Evolutionary conservation across 345 rosid genomes (phyloP).

Genomic region (Hevea brasiliensis): DNA sequence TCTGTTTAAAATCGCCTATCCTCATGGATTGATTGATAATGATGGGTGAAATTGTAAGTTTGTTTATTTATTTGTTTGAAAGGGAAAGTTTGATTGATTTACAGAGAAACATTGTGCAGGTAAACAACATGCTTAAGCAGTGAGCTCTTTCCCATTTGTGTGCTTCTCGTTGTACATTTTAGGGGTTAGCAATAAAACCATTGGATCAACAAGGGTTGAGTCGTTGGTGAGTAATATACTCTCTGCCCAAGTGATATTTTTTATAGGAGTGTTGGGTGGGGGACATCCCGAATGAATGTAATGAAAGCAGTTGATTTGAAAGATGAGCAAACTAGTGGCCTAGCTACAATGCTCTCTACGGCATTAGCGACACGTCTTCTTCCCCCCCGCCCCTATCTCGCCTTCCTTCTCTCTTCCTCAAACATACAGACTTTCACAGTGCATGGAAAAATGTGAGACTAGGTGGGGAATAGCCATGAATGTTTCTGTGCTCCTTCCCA

Average conservation of each 20-base stretch:
- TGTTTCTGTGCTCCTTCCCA: no score
- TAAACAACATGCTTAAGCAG: conserved; percentile 6
- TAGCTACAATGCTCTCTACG: not conserved
- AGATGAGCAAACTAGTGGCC: conserved; percentile 8
- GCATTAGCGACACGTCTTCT: conserved; percentile 4
- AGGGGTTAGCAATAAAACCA: not conserved
- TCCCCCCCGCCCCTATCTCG: not conserved
- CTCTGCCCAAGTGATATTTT: no score
- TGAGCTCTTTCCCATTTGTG: conserved; percentile 1
- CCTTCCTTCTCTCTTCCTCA: not conserved
- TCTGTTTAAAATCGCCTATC: not conserved
- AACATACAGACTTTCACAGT: no score
- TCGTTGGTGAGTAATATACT: no score
- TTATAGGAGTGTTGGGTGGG: no score
- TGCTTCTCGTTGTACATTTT: conserved; percentile 7
- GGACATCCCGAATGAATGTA: not conserved
- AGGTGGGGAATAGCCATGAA: no score
- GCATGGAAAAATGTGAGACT: not conserved
- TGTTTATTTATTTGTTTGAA: no score
- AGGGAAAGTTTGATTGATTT: conserved; percentile 7
- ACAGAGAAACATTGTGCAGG: conserved; percentile 2
- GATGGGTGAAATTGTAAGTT: not conserved
- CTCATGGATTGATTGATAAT: not conserved
- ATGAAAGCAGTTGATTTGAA: conserved; percentile 23
- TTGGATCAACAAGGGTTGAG: no score